Conservation (phyloP, 805 yeast genomes). For the Brettanomyces sp. region DNA sequence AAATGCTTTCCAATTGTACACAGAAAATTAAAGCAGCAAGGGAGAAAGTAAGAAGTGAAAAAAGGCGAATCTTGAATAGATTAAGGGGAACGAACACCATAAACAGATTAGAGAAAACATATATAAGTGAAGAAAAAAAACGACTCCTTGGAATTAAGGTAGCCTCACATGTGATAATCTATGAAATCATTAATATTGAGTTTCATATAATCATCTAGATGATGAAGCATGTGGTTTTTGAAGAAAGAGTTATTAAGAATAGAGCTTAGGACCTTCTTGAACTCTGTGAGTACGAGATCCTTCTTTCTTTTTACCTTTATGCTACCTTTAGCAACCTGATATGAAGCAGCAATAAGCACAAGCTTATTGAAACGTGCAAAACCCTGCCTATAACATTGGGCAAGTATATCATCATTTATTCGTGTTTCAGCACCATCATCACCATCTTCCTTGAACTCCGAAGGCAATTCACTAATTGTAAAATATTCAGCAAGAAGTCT, state of each 20-base stretch:
- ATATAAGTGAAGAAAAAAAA: not conserved
- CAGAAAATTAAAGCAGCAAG: not conserved
- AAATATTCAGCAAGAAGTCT: slow-evolving; percentile 9
- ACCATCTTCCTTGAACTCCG: not conserved
- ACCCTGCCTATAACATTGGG: slow-evolving; percentile 4
- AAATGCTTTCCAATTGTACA: not conserved
- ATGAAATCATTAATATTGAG: slow-evolving; percentile 23
- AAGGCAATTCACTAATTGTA: slow-evolving; percentile 2
- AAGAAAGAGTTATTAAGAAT: slow-evolving; percentile 18
- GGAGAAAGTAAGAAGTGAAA: not conserved
- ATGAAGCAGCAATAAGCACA: slow-evolving; percentile 11
- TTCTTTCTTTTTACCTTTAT: slow-evolving; percentile 8
- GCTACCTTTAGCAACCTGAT: slow-evolving; percentile 5
- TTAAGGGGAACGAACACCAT: not conserved
- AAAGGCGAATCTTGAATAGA: not conserved
- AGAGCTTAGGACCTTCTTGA: slow-evolving; percentile 20
- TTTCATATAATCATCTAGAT: slow-evolving; percentile 22
- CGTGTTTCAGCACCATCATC: not conserved
- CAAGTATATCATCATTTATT: not conserved
- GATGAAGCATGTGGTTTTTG: slow-evolving; percentile 15
- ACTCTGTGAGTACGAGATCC: slow-evolving; percentile 19
- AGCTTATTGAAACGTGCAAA: slow-evolving; percentile 11
- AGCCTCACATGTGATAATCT: slow-evolving; percentile 19
- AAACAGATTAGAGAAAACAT: not conserved
- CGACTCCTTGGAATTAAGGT: not conserved